Base-by-base conservation (phyloP, 176 grass and related monocot genomes). In the Puya raimondii region DNA sequence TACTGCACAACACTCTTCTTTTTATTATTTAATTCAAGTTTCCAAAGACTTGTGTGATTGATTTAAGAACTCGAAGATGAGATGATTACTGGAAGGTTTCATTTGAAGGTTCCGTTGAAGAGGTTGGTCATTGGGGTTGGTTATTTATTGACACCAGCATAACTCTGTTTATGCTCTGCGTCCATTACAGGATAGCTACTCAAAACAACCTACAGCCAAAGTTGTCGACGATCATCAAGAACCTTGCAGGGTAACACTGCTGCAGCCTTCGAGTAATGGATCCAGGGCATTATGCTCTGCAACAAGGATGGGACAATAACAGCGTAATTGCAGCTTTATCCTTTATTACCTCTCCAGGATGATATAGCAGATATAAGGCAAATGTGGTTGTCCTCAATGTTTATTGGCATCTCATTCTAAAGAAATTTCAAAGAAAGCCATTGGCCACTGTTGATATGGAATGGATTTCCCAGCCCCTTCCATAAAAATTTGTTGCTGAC, bases 251-350 rank as follows among this genome's bases (percentile, higher is more conserved):
- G 51, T 85, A 86, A 74, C 56, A 83, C 71, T 72, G 65, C 67
- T 81, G 80, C 77, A 77, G 72, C 73, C 61, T 74, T 27, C 64
- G 70, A 69, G 82, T 85, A 78, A 99, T 99, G 95, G 90, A 94
- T 26, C 90, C 71, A 42, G 84, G 87, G 57, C 90, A 78, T 72
- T 94, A 94, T 90, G 90, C 69, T 79, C 72, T 76, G 50, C 84
- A 87, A 18, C 90, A 91, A 80, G 82, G 87, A 86, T 88, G 95
- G 90, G 95, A 94, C 75, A 84, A 77, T 82, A 93, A 88, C 86
- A 99, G 87, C 82, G 95, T 99, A 99, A 99, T 99, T 94, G 95
- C 87, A 94, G 90, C 65, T 84, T 93, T 88, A 85, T 84, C 72
- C 65, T 94, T 93, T 96, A 85, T 83, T 92, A 90, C 73, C 80